A percentile compares a stretch with the other conserved stretches of the same genome.
Evolutionary conservation across 129 eudicot species (phyloP).

Genomic region (Flaveria sonorensis): DNA sequence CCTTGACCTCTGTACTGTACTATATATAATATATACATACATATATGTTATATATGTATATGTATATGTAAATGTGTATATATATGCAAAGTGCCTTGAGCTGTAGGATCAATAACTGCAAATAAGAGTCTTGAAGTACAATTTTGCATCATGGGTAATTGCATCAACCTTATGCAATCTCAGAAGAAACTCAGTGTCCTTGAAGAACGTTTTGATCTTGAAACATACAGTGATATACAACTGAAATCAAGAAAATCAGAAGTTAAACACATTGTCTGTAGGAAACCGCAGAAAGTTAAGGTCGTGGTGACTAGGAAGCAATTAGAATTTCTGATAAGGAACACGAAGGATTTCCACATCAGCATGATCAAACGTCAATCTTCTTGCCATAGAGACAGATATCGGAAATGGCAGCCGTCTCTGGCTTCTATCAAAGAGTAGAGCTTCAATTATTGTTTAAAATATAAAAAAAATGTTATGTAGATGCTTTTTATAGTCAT

Average conservation of each 20-base stretch:
- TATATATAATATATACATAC: neutral
- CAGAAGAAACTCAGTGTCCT: slow-evolving; percentile 27
- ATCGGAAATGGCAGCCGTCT: slow-evolving; percentile 56
- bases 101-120: neutral
- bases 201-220: slow-evolving; percentile 28
- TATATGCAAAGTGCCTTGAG: neutral
- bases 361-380: slow-evolving; percentile 29
- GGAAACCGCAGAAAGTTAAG: slow-evolving; percentile 37
- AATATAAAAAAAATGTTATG: neutral
- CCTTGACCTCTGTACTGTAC: slow-evolving; percentile 26
- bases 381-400: slow-evolving; percentile 30
- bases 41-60: neutral
- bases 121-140: neutral
- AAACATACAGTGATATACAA: slow-evolving; percentile 5
- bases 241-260: neutral
- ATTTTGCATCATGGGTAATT: slow-evolving; percentile 34
- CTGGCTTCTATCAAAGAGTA: slow-evolving; percentile 57
- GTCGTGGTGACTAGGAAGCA: slow-evolving; percentile 58
- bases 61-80: neutral
- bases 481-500: slow-evolving; percentile 18
- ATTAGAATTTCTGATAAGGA: slow-evolving; percentile 45
- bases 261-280: neutral
- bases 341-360: slow-evolving; percentile 39
- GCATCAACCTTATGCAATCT: slow-evolving; percentile 33
- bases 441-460: neutral